These are phyloP conservation scores for Thraustotheca clavata DNA, from an alignment of 352 stramenopile genomes.

Conservation along the genomic window DNA sequence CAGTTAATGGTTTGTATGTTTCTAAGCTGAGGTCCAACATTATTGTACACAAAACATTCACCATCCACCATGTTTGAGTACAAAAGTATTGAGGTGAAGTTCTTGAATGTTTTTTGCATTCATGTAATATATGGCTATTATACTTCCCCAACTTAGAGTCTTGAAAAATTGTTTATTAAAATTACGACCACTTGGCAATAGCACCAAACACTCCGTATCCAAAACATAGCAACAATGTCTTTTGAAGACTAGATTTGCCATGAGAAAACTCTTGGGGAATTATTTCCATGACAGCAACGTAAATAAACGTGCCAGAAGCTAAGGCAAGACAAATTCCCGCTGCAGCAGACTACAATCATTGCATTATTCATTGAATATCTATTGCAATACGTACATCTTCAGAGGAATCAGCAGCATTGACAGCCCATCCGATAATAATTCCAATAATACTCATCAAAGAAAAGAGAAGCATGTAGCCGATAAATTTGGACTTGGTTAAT, in stretches of 20 bases:
- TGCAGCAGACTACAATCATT: conserved; percentile 28
- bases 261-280: conserved; percentile 68
- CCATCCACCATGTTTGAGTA: not conserved
- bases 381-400: conserved; percentile 23
- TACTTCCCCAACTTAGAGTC: not conserved
- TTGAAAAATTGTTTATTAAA: too few relatives aligned
- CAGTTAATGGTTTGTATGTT: conserved; percentile 1
- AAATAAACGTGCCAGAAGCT: conserved; percentile 74
- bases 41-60: too few relatives aligned
- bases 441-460: conserved; percentile 50
- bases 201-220: conserved; percentile 69
- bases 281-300: conserved; percentile 79
- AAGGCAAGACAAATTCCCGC: conserved; percentile 54
- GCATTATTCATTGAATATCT: not conserved
- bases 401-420: conserved; percentile 28
- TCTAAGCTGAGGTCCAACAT: too few relatives aligned
- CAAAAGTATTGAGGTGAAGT: not conserved
- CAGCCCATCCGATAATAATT: conserved; percentile 39
- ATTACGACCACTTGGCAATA: conserved; percentile 69
- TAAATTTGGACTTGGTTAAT: conserved; percentile 35
- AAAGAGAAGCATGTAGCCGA: conserved; percentile 41
- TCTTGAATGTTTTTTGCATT: not conserved
- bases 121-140: too few relatives aligned
- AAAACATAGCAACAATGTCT: conserved; percentile 44
- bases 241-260: conserved; percentile 35